A percentile compares a stretch with the other conserved stretches of the same genome.
These are phyloP conservation scores for Tetragonia tetragonoides DNA, from an alignment of 148 eudicot species.

Conservation along the genomic window DNA sequence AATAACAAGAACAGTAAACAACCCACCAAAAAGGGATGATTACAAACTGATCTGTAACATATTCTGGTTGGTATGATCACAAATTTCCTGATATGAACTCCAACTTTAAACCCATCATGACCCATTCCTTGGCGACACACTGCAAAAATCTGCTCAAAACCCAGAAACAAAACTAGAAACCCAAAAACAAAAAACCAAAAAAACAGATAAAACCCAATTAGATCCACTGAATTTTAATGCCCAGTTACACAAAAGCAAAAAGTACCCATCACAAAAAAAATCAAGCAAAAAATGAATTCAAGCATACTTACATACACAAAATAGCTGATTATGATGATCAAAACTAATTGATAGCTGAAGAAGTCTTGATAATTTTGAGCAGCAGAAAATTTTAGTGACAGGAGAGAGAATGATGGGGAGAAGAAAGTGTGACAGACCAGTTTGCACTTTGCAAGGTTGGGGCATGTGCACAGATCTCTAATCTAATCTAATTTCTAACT, in stretches of 20 bases:
- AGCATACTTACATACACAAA: slow-evolving; percentile 4
- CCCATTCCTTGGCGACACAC: slow-evolving; percentile 26
- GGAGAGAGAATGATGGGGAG: too few species aligned
- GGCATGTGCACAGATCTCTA: too few species aligned
- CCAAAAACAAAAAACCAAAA: neutral
- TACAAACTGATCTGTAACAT: slow-evolving; percentile 49
- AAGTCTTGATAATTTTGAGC: too few species aligned
- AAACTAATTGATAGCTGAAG: too few species aligned
- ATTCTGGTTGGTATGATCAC: slow-evolving; percentile 36
- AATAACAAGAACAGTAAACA: slow-evolving; percentile 37
- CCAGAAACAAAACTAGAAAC: slow-evolving; percentile 2
- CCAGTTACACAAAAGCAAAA: slow-evolving; percentile 2
- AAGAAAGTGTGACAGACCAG: too few species aligned
- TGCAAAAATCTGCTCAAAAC: slow-evolving; percentile 19
- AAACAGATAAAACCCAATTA: slow-evolving; percentile 3
- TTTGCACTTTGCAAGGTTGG: too few species aligned
- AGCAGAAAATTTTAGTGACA: too few species aligned
- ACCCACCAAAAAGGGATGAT: slow-evolving; percentile 65
- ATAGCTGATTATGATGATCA: too few species aligned
- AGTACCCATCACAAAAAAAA: neutral
- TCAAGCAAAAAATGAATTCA: neutral
- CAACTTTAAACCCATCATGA: slow-evolving; percentile 36
- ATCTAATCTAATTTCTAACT: too few species aligned
- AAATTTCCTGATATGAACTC: slow-evolving; percentile 40
- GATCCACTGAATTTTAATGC: slow-evolving; percentile 13